Percentiles rank a stretch among this genome's conserved stretches.
phyloP scores from a whole-genome alignment of 768 basidiomycete species.

The Lactarius sanguifluus region DNA sequence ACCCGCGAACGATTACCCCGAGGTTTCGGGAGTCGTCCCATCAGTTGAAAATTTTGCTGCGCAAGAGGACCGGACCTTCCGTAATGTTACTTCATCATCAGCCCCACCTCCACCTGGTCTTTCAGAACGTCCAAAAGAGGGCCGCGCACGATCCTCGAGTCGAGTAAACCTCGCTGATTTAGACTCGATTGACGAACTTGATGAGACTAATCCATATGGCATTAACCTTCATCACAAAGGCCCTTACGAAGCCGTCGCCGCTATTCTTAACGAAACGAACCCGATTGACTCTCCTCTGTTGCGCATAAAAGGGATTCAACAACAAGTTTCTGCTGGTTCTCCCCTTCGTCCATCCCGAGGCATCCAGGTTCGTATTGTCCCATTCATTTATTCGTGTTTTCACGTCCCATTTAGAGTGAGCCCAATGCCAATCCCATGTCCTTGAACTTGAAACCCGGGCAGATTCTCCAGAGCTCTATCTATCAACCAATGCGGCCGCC shows the following conservation, averaged over 20 bases:
- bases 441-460: slow-evolving; percentile 36
- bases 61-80: slow-evolving; percentile 5
- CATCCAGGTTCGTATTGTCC: slow-evolving; percentile 11
- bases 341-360: slow-evolving; percentile 10
- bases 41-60: neutral
- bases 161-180: slow-evolving; percentile 40
- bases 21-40: slow-evolving; percentile 1
- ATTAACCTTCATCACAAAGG: slow-evolving; percentile 63
- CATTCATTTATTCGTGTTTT: neutral
- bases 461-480: slow-evolving; percentile 34
- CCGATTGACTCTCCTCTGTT: slow-evolving; percentile 23
- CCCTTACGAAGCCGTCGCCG: slow-evolving; percentile 66
- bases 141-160: slow-evolving; percentile 33
- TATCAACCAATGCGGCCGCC: slow-evolving; percentile 22
- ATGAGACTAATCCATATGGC: slow-evolving; percentile 72
- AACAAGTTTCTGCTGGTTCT: slow-evolving; percentile 16
- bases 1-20: neutral
- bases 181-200: slow-evolving; percentile 76
- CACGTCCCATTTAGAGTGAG: slow-evolving; percentile 16
- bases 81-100: slow-evolving; percentile 3
- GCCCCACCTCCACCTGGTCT: slow-evolving; percentile 15
- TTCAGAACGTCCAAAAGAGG: slow-evolving; percentile 29
- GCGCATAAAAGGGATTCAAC: slow-evolving; percentile 14
- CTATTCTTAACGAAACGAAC: slow-evolving; percentile 22
- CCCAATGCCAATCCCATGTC: slow-evolving; percentile 30